Evolutionary conservation across 345 rosid species (phyloP), one percentile per base, ranked within the genome.

Genomic region (Crucihimalaya himalaica): DNA sequence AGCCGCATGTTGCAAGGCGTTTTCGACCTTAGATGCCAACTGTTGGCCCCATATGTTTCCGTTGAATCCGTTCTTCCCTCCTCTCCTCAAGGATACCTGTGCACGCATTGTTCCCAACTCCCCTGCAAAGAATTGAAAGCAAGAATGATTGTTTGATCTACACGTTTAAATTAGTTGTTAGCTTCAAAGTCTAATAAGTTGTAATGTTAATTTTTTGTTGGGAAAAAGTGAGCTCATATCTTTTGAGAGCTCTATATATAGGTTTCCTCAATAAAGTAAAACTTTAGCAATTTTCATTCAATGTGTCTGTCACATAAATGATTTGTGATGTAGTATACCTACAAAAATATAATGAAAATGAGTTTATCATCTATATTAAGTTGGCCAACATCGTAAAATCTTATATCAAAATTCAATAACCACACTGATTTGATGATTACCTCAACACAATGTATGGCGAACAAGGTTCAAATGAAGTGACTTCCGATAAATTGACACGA

Each of bases 1-100:
- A 39, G 34, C 14, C 8, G 29, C 54, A 13, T 70, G 74, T 57
- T 56, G 74, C 55, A 70, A 57, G 15, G 64, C 25, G 19, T 56
- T 70, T 42, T 45, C 6, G n/a, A 1, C 39, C 3, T 7, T 57
- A 28, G 63, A 53, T 68, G n/a, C 46, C 0, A 68, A 42, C 27
- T 68, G 73, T 28, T 29, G 73, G 79, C 59, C 78, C 0, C 63
- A 58, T 27, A 67, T 59, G 68, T 68, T 75, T 59, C 79, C 63
- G 1, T 18, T 50, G 56, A 48, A 53, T 31, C 63, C 63, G 0
- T 53, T 39, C 14, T 72, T 72, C 23, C 64, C 63, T 39, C 62
- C 70, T 52, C 62, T 71, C 9, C 53, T 71, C 8, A 71, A 61
- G 13, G 39, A 71, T n/a, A 48, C 19, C 9, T 70, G 74, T 0